phyloP scores from a whole-genome alignment of 2,329 filamentous ascomycete genomes.

The Penicillium sp. region DNA sequence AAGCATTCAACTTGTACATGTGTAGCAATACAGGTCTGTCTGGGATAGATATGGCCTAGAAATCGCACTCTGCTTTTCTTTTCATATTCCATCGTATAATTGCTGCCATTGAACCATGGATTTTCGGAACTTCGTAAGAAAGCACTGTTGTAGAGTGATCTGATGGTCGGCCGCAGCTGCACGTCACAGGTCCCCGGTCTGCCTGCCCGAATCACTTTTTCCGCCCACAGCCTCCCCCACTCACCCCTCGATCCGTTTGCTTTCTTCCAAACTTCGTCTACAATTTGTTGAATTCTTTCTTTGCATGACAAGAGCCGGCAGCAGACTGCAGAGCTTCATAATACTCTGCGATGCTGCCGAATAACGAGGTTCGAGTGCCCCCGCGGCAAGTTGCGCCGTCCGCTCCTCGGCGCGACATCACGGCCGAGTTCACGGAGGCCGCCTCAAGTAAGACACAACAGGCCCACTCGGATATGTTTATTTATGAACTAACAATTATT shows the following conservation, averaged over 20 bases:
- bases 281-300: not conserved
- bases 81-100: slow-evolving; percentile 11
- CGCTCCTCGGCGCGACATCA: slow-evolving; percentile 53
- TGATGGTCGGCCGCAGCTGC: slow-evolving; percentile 14
- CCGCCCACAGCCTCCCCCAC: slow-evolving; percentile 16
- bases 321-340: slow-evolving; percentile 25
- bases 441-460: slow-evolving; percentile 45
- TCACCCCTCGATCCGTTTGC: slow-evolving; percentile 15
- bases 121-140: not conserved
- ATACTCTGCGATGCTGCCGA: slow-evolving; percentile 33
- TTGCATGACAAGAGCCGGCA: slow-evolving; percentile 20
- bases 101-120: slow-evolving; percentile 1
- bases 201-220: slow-evolving; percentile 23
- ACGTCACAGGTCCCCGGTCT: slow-evolving; percentile 20
- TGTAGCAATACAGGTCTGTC: slow-evolving; percentile 41
- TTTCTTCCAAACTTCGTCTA: slow-evolving; percentile 9
- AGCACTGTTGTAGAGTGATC: not conserved
- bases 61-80: slow-evolving; percentile 25
- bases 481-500: slow-evolving; percentile 2
- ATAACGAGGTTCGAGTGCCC: slow-evolving; percentile 32
- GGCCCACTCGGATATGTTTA: not conserved
- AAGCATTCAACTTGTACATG: slow-evolving; percentile 31
- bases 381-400: slow-evolving; percentile 37
- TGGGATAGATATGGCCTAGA: slow-evolving; percentile 30
- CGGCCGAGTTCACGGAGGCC: slow-evolving; percentile 55